Evolutionary conservation across 768 basidiomycete species (phyloP), one percentile per base, ranked within the genome.

Genomic region (Lactarius pseudohatsudake): DNA sequence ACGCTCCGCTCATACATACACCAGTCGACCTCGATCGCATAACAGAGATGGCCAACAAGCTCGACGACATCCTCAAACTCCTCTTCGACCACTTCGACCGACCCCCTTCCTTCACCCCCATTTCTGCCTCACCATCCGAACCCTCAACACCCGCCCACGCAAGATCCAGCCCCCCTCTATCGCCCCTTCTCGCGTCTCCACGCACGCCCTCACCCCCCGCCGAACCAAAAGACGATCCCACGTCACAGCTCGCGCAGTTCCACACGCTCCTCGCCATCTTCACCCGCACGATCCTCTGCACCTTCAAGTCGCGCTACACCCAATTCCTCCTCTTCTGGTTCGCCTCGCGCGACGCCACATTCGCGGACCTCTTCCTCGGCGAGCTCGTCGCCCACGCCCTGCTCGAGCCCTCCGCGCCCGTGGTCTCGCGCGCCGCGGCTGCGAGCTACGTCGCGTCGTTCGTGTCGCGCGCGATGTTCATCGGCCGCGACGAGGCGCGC

Each of bases 261-360:
- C 84, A 91, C 71, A 85, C 90, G 34, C 88, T 99, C 22, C 86
- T 99, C 59, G 87, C 90, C 69, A 94, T 98, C 69, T 99, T 99
- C 73, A 94, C 97, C 75, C 87, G 93, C 47, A 89, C 89, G 43
- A 94, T 99, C 74, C 85, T 99, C 58, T 91, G 89, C 45, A 98
- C 97, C 2, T 97, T 97, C 80, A 95, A 96, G 73, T 97, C 95
- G 0, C 91, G 96, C 45, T 97, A 98, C 76, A 95, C 94, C 16
- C 97, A 98, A 72, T 99, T 99, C 78, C 85, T 99, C 67, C 73
- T 98, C 56, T 99, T 99, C 81, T 97, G 94, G 88, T 94, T 89
- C 73, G 84, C 95, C 26, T 98, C 96, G 0, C 88, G 96, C 60
- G 89, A 94, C 71, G 81, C 90, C 2, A 87, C 92, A 67, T 97